Conservation (phyloP, 805 yeast genomes). For the Kuraishia piskuri region DNA sequence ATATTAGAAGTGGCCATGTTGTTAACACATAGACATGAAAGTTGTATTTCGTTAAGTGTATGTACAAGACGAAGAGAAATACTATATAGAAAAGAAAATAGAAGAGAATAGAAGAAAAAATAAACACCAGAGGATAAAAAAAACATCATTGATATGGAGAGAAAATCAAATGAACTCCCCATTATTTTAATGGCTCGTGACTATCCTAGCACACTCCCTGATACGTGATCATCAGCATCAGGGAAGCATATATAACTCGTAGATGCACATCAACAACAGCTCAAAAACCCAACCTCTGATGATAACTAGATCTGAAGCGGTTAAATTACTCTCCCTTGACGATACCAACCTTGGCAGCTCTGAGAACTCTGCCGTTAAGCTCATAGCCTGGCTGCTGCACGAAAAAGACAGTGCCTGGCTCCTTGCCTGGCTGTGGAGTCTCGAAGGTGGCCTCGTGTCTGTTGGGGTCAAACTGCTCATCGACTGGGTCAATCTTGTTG, state of each 20-base stretch:
- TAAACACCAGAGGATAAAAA: neutral
- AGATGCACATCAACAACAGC: neutral
- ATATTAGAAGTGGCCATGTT: too few relatives aligned
- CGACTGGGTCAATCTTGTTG: slow-evolving; percentile 71
- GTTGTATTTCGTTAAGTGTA: neutral
- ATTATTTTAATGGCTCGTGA: too few relatives aligned
- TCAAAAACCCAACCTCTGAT: too few relatives aligned
- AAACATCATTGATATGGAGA: neutral
- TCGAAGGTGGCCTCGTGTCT: slow-evolving; percentile 90
- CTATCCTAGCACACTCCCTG: neutral
- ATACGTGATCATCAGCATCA: neutral
- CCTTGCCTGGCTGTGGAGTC: slow-evolving; percentile 77
- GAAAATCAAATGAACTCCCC: neutral
- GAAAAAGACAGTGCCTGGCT: slow-evolving; percentile 86
- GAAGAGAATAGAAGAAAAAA: neutral
- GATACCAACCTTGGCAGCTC: slow-evolving; percentile 95
- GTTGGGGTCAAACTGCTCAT: slow-evolving; percentile 84
- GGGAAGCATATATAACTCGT: neutral
- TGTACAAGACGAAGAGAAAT: neutral
- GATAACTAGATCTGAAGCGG: too few relatives aligned
- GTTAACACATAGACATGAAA: neutral
- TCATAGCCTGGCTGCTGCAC: slow-evolving; percentile 89
- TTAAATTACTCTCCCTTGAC: slow-evolving; percentile 44
- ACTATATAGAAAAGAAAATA: neutral
- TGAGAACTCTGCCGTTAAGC: slow-evolving; percentile 76